phyloP scores from a whole-genome alignment of 306 rosid genomes.

The Rosa lucieae region DNA sequence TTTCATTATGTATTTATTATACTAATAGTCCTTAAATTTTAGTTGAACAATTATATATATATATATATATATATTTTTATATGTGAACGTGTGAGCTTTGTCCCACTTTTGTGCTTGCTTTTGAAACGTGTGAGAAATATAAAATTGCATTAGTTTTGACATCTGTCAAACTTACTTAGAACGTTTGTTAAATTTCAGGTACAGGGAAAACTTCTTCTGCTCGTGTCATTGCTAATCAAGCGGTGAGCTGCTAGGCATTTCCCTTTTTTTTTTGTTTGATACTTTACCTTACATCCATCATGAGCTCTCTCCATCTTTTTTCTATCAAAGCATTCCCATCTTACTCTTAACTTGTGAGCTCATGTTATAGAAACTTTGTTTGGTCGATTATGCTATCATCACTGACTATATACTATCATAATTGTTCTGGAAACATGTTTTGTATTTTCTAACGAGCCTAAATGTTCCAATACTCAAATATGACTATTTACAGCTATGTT shows the following conservation, averaged over 20 bases:
- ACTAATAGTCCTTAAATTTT: neutral
- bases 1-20: neutral
- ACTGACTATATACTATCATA: neutral
- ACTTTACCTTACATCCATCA: neutral
- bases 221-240: slow-evolving; percentile 90
- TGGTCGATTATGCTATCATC: neutral
- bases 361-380: neutral
- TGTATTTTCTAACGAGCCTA: neutral
- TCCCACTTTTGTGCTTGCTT: slow-evolving; percentile 3
- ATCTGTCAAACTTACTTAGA: slow-evolving; percentile 24
- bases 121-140: slow-evolving; percentile 21
- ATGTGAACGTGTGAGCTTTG: neutral
- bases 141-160: slow-evolving; percentile 2
- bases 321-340: neutral
- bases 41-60: neutral
- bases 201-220: slow-evolving; percentile 97
- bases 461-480: neutral
- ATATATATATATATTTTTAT: neutral
- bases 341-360: neutral
- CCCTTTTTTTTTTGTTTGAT: slow-evolving; percentile 5
- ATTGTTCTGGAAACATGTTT: neutral
- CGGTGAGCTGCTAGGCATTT: slow-evolving; percentile 51
- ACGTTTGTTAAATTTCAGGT: slow-evolving; percentile 55
- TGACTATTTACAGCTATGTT: neutral
- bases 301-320: neutral